A percentile compares a stretch with the other conserved stretches of the same genome.
phyloP scores from a whole-genome alignment of 164 flowering plant genomes.

The Vitis amurensis region DNA sequence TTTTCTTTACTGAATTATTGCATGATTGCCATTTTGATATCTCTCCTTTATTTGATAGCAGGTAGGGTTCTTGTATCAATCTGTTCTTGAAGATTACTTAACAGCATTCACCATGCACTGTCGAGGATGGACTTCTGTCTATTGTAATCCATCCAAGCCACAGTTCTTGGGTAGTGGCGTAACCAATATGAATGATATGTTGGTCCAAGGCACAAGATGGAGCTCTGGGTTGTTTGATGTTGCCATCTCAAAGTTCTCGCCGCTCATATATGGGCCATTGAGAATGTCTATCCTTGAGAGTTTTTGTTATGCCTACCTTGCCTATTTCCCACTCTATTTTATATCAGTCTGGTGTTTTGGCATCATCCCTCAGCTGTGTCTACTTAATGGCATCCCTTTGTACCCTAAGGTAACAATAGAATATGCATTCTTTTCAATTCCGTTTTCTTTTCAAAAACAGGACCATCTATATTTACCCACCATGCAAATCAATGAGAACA shows the following conservation, averaged over 20 bases:
- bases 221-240: conserved; percentile 36
- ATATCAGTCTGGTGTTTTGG: conserved; percentile 34
- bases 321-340: conserved; percentile 24
- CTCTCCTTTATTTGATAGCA: conserved; percentile 11
- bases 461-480: too few species aligned
- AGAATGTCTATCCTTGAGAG: conserved; percentile 33
- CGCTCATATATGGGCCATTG: conserved; percentile 30
- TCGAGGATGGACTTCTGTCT: conserved; percentile 46
- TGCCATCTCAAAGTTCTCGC: conserved; percentile 35
- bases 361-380: conserved; percentile 44
- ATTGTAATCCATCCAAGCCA: conserved; percentile 36
- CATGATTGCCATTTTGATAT: too few species aligned
- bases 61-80: conserved; percentile 43
- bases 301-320: conserved; percentile 31
- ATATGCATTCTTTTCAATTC: too few species aligned
- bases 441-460: too few species aligned
- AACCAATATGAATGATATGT: conserved; percentile 26
- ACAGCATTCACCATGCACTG: conserved; percentile 43
- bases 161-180: conserved; percentile 39
- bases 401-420: conserved; percentile 34
- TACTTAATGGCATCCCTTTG: conserved; percentile 36
- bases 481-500: too few species aligned
- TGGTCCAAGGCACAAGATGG: conserved; percentile 47
- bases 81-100: conserved; percentile 49
- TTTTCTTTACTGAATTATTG: too few species aligned